Base-by-base conservation (phyloP, 192 early-diverging fungal genomes). In the Cladochytrium replicatum region DNA sequence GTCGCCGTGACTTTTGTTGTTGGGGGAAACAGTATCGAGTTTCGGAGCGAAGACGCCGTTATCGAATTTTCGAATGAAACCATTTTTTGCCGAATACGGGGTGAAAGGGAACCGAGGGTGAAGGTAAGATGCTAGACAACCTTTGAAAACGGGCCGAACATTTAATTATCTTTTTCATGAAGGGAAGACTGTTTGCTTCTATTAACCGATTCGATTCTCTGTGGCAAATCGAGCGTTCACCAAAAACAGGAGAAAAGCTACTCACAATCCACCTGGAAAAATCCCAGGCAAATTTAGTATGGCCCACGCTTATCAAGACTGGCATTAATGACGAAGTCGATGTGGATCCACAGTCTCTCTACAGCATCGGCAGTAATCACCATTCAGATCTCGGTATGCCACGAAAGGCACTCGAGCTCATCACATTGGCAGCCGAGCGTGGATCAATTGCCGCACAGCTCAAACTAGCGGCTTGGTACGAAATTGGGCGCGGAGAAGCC, bases 391-490 rank as follows among this genome's bases (percentile, higher is more conserved):
- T 37, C 13, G 34, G 34, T 37, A 37, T 34, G 15, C 32, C 49
- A 15, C 30, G 23, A 25, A 50, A 56, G 2, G 57, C 62, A 17
- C 29, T 66, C 24, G 51, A 56, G 17, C 38, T 45, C 24, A 60
- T 63, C 38, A 32, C 42, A 15, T 21, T 37, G 7, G 67, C 68
- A 3, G 64, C 64, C 3, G 45, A 59, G n/a, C 24, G 40, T 7
- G 65, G 61, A 2, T 66, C 53, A 9, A 54, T 71, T 40, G 27
- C 46, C 29, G 68, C 68, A 23, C 60, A 57, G 48, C 54, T 71
- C 19, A 71, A 71, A 32, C 43, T 71, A 1, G 68, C 60, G 6
- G 68, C 68, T 4, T 71, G 68, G 68, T 68, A 60, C 54, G 60
- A 67, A 21, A 43, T 71, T 34, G 68, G 68, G 7, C 26, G 34